Evolutionary conservation across 2,329 filamentous ascomycete species (phyloP).

Genomic region (Onygenales sp.): DNA sequence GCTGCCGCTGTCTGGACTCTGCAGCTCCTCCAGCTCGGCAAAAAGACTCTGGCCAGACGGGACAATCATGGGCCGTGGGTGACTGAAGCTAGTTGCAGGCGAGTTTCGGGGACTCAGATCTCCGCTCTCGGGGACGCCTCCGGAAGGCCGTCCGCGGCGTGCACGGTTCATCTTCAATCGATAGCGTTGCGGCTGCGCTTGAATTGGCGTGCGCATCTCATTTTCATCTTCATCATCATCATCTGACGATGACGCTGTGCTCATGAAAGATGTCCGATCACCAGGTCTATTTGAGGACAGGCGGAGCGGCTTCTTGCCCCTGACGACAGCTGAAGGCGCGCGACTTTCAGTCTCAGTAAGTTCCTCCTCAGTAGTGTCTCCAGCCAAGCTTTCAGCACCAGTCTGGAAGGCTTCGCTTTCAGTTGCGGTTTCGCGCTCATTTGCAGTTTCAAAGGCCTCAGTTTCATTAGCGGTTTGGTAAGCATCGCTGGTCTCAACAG

Average conservation of each 20-base stretch:
- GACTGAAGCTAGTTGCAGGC: conserved; percentile 43
- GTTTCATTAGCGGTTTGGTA: conserved; percentile 79
- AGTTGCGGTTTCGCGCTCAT: conserved; percentile 64
- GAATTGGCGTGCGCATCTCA: conserved; percentile 54
- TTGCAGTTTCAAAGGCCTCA: conserved; percentile 59
- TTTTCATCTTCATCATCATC: conserved; percentile 63
- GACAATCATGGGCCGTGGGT: conserved; percentile 36
- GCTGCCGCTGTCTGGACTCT: conserved; percentile 61
- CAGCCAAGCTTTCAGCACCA: conserved; percentile 62
- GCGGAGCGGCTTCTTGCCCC: conserved; percentile 27
- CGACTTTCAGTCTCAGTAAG: conserved; percentile 74
- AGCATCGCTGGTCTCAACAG: conserved; percentile 50
- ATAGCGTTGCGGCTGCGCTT: conserved; percentile 56
- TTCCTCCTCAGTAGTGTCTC: conserved; percentile 69
- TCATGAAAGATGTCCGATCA: conserved; percentile 63
- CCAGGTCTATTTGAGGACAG: conserved; percentile 36
- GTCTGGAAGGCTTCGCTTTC: conserved; percentile 96
- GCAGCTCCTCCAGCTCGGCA: conserved; percentile 77
- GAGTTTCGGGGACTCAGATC: conserved; percentile 38
- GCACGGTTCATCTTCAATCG: conserved; percentile 62
- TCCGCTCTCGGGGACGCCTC: conserved; percentile 30
- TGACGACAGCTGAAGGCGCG: conserved; percentile 21
- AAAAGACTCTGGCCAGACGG: conserved; percentile 68
- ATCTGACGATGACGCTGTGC: conserved; percentile 80
- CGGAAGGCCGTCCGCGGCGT: conserved; percentile 46